These are phyloP conservation scores for Yarrowia keelungensis DNA, from an alignment of 805 yeast species.

Conservation along the genomic window DNA sequence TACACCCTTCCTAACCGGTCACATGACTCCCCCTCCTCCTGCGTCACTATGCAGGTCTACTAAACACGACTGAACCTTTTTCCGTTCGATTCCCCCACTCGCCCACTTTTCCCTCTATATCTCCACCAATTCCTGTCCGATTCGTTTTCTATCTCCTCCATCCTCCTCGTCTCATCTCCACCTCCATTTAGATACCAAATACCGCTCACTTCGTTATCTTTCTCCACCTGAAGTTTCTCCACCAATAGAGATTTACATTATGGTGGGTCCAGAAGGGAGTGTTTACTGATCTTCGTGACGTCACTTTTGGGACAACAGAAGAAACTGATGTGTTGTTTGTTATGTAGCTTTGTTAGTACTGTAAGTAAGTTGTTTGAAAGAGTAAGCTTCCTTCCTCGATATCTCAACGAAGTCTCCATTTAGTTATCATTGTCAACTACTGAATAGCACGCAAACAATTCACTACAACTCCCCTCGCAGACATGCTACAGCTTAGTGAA, in stretches of 20 bases:
- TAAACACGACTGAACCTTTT: neutral
- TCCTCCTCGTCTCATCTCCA: neutral
- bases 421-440: no score
- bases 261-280: neutral
- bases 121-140: neutral
- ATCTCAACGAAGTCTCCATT: neutral
- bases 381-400: no score
- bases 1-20: neutral
- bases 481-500: neutral
- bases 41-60: no score
- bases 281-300: neutral
- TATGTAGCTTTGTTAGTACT: no score
- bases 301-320: no score
- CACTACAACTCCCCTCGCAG: neutral
- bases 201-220: neutral
- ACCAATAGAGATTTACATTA: no score
- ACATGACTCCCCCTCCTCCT: neutral
- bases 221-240: constrained; percentile 15
- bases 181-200: neutral
- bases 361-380: no score
- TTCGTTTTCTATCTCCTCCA: neutral
- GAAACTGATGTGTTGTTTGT: no score
- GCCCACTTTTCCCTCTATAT: neutral
- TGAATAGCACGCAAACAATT: no score
- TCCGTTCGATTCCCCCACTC: neutral